Percentiles rank a stretch among this genome's conserved stretches.
Evolutionary conservation across 1,284 basidiomycete genomes (phyloP).

Genomic region (Phellinidium pouzarii): DNA sequence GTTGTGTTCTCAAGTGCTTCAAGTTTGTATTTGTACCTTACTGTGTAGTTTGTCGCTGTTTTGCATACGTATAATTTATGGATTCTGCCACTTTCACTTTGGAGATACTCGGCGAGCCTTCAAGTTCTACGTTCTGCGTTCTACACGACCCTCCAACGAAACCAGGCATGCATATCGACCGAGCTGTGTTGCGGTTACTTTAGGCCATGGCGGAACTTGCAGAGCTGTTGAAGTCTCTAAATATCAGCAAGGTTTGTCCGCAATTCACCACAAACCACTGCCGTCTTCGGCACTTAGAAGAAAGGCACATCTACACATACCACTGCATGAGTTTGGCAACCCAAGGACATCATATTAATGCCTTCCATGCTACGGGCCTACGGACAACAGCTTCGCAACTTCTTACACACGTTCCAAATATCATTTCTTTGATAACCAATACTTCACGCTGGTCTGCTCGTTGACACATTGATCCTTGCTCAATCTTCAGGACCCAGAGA

Average conservation of each 20-base stretch:
- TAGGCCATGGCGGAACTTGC: slow-evolving; percentile 2
- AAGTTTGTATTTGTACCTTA: not conserved
- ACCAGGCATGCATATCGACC: not conserved
- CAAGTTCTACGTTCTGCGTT: not conserved
- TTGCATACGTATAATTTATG: not conserved
- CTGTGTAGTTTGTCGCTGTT: not conserved
- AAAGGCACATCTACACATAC: not conserved
- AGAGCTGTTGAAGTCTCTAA: slow-evolving; percentile 5
- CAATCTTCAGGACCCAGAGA: not conserved
- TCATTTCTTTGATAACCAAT: not conserved
- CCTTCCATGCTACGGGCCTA: no score
- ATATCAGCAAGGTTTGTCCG: slow-evolving; percentile 2
- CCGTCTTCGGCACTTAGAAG: not conserved
- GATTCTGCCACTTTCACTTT: no score
- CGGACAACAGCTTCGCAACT: not conserved
- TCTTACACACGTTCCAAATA: not conserved
- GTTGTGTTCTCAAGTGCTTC: not conserved
- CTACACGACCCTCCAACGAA: not conserved
- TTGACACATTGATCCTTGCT: not conserved
- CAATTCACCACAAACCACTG: not conserved
- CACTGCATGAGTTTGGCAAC: no score
- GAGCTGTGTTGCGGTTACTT: not conserved
- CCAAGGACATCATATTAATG: no score
- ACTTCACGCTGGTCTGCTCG: not conserved
- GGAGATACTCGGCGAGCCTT: no score